Conservation (phyloP, 2,329 filamentous ascomycete species). For the Verticillium dahliae region DNA sequence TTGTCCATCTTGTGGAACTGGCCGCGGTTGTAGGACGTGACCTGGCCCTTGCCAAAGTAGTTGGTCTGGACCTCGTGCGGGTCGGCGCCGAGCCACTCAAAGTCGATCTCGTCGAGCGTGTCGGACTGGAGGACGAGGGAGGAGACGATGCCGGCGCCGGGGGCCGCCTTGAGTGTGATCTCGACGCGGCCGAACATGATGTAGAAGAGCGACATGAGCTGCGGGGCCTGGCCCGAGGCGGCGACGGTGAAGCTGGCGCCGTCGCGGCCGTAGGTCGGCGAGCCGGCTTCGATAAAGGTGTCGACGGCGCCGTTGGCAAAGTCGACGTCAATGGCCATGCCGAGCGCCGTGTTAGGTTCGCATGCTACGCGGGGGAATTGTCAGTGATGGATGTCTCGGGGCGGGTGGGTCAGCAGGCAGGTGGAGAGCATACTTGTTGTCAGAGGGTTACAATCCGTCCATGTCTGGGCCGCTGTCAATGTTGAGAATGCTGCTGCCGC, state of each 20-base stretch:
- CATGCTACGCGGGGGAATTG: slow-evolving; percentile 45
- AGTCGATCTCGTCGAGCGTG: slow-evolving; percentile 90
- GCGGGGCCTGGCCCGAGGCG: slow-evolving; percentile 73
- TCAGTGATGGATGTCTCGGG: background rate
- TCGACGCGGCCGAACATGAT: slow-evolving; percentile 98
- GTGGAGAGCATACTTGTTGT: slow-evolving; percentile 17
- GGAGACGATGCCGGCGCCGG: slow-evolving; percentile 87
- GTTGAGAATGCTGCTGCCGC: slow-evolving; percentile 16
- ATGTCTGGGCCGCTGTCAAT: slow-evolving; percentile 29
- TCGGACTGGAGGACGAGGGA: slow-evolving; percentile 89
- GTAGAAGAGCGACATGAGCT: slow-evolving; percentile 87
- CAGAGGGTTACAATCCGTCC: slow-evolving; percentile 32
- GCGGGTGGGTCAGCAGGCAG: background rate
- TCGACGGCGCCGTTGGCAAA: slow-evolving; percentile 73
- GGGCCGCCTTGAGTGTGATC: slow-evolving; percentile 75
- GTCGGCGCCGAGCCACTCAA: slow-evolving; percentile 87
- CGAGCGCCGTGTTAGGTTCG: slow-evolving; percentile 71
- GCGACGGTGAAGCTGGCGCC: slow-evolving; percentile 78
- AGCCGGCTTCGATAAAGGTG: slow-evolving; percentile 67
- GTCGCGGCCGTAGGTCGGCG: slow-evolving; percentile 65
- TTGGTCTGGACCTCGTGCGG: slow-evolving; percentile 81
- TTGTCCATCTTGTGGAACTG: slow-evolving; percentile 62
- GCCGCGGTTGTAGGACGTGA: slow-evolving; percentile 79
- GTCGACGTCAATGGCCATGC: slow-evolving; percentile 75
- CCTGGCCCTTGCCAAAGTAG: slow-evolving; percentile 92